Percentiles rank a stretch among this genome's conserved stretches.
Evolutionary conservation across 1,284 basidiomycete genomes (phyloP).

Genomic region (Psilocybe mexicana): DNA sequence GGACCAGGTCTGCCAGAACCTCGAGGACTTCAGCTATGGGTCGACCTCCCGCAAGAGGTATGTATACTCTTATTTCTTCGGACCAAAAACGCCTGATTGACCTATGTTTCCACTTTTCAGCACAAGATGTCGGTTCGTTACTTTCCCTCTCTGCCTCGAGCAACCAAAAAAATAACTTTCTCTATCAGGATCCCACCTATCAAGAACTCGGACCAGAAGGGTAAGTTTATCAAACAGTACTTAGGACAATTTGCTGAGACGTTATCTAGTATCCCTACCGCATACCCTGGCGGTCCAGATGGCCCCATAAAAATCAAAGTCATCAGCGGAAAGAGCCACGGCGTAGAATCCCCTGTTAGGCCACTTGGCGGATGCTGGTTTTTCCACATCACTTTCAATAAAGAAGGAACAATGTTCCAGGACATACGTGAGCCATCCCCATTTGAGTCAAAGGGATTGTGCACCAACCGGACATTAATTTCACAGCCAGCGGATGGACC

Average conservation of each 20-base stretch:
- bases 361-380: slow-evolving; percentile 94
- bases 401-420: slow-evolving; percentile 76
- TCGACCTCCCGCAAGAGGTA: slow-evolving; percentile 85
- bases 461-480: not conserved
- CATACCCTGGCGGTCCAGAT: slow-evolving; percentile 70
- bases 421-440: slow-evolving; percentile 64
- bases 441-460: not conserved
- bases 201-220: slow-evolving; percentile 70
- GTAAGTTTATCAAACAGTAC: slow-evolving; percentile 37
- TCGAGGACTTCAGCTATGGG: slow-evolving; percentile 89
- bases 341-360: slow-evolving; percentile 83
- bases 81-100: not conserved
- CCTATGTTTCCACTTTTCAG: slow-evolving; percentile 36
- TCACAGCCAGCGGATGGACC: slow-evolving; percentile 75
- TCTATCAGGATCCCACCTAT: slow-evolving; percentile 64
- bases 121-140: slow-evolving; percentile 80
- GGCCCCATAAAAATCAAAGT: slow-evolving; percentile 79
- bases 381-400: slow-evolving; percentile 78
- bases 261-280: slow-evolving; percentile 62
- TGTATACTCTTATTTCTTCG: not conserved
- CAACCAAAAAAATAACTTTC: not conserved
- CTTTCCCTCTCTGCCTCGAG: not conserved
- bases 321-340: slow-evolving; percentile 87
- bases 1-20: slow-evolving; percentile 67
- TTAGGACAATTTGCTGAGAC: not conserved